Evolutionary conservation across 371 early-diverging fungal species (phyloP), one percentile per base, ranked within the genome.

Genomic region (Mortierella sp.): DNA sequence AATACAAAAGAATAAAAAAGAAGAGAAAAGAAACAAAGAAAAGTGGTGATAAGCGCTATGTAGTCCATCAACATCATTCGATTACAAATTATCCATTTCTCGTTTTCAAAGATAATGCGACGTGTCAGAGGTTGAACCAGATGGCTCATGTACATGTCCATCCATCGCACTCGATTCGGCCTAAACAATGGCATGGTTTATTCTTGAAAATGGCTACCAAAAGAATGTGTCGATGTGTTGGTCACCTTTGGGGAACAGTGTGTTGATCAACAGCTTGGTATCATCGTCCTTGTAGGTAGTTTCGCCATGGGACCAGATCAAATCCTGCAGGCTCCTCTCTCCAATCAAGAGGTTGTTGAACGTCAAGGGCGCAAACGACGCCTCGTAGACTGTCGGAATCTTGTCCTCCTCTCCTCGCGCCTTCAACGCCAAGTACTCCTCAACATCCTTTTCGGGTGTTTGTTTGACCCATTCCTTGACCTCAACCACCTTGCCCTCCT

Each of bases 401-500:
- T 16, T 24, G 9, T 31, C 29, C 1, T 29, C 9, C 2, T 47
- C 45, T 9, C 44, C 13, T 13, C 40, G 16, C 11, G 61, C 34
- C 45, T 44, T 70, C 9, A 29, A n/a, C 29, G 19, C 24, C 24
- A 22, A 9, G 7, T 61, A 22, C 8, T 61, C 64, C 39, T 44
- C 4, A 37, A 63, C n/a, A 7, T 19, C 26, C 22, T 70, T 53
- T 34, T 66, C 31, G 0, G 55, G 40, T 8, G 29, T 50, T 2
- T 52, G 66, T 2, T 52, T 40, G 9, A 52, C 52, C 53, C 66
- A 66, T 2, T 72, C 45, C 31, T 65, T n/a, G 37, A 24, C 66
- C 0, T 34, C 24, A 50, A 52, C 50, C 11, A 68, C 16, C 63
- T 64, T 61, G 34, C 74, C 74, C 41, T 45, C 26, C 61, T 61